These are phyloP conservation scores for Rhizopogon roseolus DNA, from an alignment of 768 basidiomycete species.

Conservation along the genomic window DNA sequence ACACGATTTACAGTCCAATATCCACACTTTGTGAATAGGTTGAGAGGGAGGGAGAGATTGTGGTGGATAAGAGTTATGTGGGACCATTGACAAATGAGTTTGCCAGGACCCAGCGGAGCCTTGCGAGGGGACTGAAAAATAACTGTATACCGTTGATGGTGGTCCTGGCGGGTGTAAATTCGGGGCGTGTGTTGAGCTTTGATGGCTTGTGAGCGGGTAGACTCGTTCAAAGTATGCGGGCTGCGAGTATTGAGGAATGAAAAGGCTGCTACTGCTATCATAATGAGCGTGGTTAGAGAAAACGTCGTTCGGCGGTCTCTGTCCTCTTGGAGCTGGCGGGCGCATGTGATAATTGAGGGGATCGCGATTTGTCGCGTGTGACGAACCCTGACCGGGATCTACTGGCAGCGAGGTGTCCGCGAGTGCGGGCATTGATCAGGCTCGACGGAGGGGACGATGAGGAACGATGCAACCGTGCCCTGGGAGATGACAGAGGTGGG, in stretches of 20 bases:
- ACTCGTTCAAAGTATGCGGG: constrained; percentile 13
- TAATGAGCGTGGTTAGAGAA: constrained; percentile 20
- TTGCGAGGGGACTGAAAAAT: constrained; percentile 16
- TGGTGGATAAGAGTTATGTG: constrained; percentile 38
- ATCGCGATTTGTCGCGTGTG: constrained; percentile 4
- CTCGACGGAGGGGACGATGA: background rate
- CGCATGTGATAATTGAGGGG: constrained; percentile 18
- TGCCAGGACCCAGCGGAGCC: constrained; percentile 23
- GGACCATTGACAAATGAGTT: constrained; percentile 29
- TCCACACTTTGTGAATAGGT: constrained; percentile 72
- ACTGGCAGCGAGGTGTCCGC: background rate
- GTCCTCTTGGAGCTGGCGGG: constrained; percentile 10
- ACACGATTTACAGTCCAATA: constrained; percentile 73
- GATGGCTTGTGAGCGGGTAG: constrained; percentile 5
- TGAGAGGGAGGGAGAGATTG: constrained; percentile 35
- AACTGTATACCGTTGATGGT: constrained; percentile 20
- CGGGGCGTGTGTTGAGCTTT: constrained; percentile 7
- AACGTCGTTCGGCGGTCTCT: constrained; percentile 12
- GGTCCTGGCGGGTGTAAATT: constrained; percentile 2
- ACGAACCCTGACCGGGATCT: constrained; percentile 4
- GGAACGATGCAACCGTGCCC: background rate
- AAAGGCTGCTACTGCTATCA: constrained; percentile 8
- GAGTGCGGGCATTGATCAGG: constrained; percentile 24
- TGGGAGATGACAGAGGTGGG: constrained; percentile 1
- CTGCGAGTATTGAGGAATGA: constrained; percentile 7